Conservation (phyloP, 208 protist genomes). For the Acanthamoeba healyi region DNA sequence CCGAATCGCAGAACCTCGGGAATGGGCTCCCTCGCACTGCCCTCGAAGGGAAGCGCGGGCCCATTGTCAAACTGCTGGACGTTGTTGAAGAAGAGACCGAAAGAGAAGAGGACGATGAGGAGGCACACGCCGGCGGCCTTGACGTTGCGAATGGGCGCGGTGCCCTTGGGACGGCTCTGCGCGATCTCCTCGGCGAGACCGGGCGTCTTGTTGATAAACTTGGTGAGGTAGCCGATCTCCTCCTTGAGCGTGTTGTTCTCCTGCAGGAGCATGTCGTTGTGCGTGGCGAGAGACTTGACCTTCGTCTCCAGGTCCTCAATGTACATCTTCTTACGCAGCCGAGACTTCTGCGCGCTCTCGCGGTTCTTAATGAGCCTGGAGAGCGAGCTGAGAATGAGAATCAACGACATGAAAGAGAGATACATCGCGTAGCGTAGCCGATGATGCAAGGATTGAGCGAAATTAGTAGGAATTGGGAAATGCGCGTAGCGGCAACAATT, state of each 20-base stretch:
- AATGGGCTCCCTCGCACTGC: background rate
- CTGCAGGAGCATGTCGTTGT: slow-evolving; percentile 47
- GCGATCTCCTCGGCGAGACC: slow-evolving; percentile 18
- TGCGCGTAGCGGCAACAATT: no score
- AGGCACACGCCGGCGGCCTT: slow-evolving; percentile 83
- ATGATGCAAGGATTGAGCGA: background rate
- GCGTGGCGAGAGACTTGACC: slow-evolving; percentile 75
- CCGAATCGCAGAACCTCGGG: slow-evolving; percentile 31
- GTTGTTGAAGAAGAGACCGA: slow-evolving; percentile 81
- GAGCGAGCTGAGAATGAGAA: slow-evolving; percentile 11
- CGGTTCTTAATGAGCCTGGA: slow-evolving; percentile 86
- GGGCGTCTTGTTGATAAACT: slow-evolving; percentile 80
- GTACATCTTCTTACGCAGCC: slow-evolving; percentile 87
- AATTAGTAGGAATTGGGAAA: background rate
- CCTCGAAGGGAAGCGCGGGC: slow-evolving; percentile 39
- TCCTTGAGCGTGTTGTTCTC: slow-evolving; percentile 81
- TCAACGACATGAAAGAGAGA: no score
- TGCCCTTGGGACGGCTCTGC: slow-evolving; percentile 28
- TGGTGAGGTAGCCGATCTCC: slow-evolving; percentile 79
- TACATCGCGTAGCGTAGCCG: no score
- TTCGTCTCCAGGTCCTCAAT: slow-evolving; percentile 85
- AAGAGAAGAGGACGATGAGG: slow-evolving; percentile 80
- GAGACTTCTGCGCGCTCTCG: slow-evolving; percentile 87
- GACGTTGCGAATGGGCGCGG: slow-evolving; percentile 69
- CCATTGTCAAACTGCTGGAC: slow-evolving; percentile 61